These are phyloP conservation scores for Aureobasidium sp. DNA, from an alignment of 2,329 filamentous ascomycete genomes.

Conservation along the genomic window DNA sequence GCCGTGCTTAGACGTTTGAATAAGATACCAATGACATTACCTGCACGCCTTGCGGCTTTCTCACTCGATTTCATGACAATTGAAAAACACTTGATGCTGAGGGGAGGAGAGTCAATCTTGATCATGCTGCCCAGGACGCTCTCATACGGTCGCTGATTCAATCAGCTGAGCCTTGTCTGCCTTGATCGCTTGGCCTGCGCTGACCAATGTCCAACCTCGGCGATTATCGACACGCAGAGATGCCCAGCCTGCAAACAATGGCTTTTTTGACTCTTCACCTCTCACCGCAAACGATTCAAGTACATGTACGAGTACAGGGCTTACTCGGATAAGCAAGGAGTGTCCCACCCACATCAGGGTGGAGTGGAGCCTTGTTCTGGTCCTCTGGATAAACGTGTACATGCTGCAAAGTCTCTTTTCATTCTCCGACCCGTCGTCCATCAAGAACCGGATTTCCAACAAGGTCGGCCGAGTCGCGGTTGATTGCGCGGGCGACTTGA, in stretches of 20 bases:
- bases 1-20: slow-evolving; percentile 11
- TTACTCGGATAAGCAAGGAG: not conserved
- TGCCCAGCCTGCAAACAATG: not conserved
- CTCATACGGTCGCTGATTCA: not conserved
- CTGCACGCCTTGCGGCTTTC: slow-evolving; percentile 8
- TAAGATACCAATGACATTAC: slow-evolving; percentile 14
- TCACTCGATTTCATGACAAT: not conserved
- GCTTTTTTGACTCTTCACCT: not conserved
- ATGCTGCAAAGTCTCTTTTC: slow-evolving; percentile 9
- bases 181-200: not conserved
- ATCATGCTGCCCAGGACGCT: not conserved
- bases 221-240: not conserved
- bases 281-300: not conserved
- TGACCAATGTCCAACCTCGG: not conserved
- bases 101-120: not conserved
- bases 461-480: not conserved
- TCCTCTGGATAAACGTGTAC: not conserved
- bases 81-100: not conserved
- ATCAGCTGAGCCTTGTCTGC: not conserved
- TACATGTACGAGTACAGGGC: not conserved
- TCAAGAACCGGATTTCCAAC: not conserved
- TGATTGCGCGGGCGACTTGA: not conserved
- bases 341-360: slow-evolving; percentile 6
- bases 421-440: not conserved
- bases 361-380: slow-evolving; percentile 1